A percentile compares a stretch with the other conserved stretches of the same genome.
Evolutionary conservation across 129 eudicot species (phyloP).

Genomic region (Artemisia tridentata): DNA sequence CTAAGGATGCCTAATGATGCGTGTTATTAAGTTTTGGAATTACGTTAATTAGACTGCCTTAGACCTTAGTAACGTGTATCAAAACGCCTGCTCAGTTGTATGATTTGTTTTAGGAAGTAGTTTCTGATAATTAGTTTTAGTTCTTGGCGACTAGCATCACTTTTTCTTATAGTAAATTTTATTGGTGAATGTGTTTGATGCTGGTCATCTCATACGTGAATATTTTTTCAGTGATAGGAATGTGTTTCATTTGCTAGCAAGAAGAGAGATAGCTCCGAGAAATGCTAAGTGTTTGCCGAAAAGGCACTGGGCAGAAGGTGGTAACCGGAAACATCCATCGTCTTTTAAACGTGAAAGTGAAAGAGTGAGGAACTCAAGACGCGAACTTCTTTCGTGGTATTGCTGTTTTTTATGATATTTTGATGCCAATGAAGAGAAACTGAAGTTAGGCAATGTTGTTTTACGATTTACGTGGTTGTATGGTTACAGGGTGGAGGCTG

Average conservation of each 20-base stretch:
- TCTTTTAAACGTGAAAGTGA: slow-evolving; percentile 43
- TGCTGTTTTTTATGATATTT: background rate
- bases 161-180: background rate
- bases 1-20: no score
- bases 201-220: slow-evolving; percentile 17
- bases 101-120: no score
- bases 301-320: slow-evolving; percentile 52
- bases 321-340: slow-evolving; percentile 29
- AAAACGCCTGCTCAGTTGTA: no score
- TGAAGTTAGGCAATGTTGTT: background rate
- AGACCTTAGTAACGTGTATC: no score
- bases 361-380: slow-evolving; percentile 54
- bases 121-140: no score
- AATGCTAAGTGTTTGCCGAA: slow-evolving; percentile 50
- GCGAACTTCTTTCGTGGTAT: slow-evolving; percentile 67
- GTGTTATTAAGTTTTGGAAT: no score
- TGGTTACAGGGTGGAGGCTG: slow-evolving; percentile 78
- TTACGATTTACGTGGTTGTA: slow-evolving; percentile 8
- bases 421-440: slow-evolving; percentile 9
- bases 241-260: slow-evolving; percentile 59
- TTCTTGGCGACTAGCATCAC: background rate
- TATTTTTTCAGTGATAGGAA: slow-evolving; percentile 39
- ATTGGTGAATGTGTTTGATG: slow-evolving; percentile 22
- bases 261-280: slow-evolving; percentile 74
- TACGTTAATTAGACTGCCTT: no score